Conservation (phyloP, 306 rosid genomes). For the Quercus glauca region DNA sequence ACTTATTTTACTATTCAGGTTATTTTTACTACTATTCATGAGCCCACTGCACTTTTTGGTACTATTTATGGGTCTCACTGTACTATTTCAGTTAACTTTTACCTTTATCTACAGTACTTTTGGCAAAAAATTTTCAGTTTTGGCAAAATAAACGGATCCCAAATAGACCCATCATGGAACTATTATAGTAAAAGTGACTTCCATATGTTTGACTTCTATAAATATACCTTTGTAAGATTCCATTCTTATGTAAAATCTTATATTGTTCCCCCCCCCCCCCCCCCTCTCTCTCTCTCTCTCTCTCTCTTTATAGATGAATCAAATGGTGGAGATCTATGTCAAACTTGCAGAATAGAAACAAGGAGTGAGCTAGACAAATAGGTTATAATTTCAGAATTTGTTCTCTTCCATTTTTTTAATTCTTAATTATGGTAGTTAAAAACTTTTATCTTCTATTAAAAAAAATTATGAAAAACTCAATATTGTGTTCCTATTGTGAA, state of each 20-base stretch:
- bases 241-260: background rate
- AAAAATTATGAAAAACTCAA: background rate
- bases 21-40: no score
- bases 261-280: background rate
- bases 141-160: no score
- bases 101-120: no score
- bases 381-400: slow-evolving; percentile 8
- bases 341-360: slow-evolving; percentile 91
- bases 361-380: slow-evolving; percentile 53
- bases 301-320: slow-evolving; percentile 52
- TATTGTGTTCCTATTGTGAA: background rate
- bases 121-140: no score
- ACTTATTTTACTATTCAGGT: no score
- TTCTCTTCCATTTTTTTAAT: slow-evolving; percentile 12
- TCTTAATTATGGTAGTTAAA: slow-evolving; percentile 18
- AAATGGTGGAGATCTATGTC: slow-evolving; percentile 95
- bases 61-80: no score
- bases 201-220: background rate
- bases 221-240: background rate
- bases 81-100: no score
- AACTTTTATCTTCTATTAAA: no score
- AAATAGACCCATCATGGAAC: slow-evolving; percentile 38
- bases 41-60: no score
- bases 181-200: slow-evolving; percentile 62
- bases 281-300: background rate